These are phyloP conservation scores for Trichosporon inkin DNA, from an alignment of 1,284 basidiomycete species.

Conservation along the genomic window DNA sequence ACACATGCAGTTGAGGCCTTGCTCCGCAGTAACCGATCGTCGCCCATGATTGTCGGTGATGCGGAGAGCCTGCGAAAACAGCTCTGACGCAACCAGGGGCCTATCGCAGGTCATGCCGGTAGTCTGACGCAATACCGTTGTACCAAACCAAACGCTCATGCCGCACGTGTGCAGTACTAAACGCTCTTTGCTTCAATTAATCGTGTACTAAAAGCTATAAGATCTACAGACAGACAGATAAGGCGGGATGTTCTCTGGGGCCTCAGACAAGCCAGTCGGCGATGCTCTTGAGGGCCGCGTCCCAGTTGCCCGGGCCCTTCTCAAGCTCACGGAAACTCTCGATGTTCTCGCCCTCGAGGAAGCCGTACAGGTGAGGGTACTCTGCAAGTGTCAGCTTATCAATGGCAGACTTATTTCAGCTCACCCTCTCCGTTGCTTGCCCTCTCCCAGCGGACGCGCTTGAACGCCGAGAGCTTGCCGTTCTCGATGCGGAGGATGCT, in stretches of 20 bases:
- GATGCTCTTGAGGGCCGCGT: constrained; percentile 36
- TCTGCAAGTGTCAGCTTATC: constrained; percentile 3
- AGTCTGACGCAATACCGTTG: too few relatives aligned
- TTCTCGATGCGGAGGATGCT: constrained; percentile 55
- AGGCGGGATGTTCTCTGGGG: too few relatives aligned
- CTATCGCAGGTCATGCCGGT: too few relatives aligned
- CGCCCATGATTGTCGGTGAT: too few relatives aligned
- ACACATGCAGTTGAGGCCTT: too few relatives aligned
- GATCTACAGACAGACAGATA: neutral
- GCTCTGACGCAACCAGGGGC: too few relatives aligned
- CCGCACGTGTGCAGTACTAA: too few relatives aligned
- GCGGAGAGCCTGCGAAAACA: too few relatives aligned
- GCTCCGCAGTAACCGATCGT: too few relatives aligned
- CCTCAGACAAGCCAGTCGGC: constrained; percentile 19
- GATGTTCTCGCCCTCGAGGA: constrained; percentile 54
- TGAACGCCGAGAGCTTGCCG: constrained; percentile 36
- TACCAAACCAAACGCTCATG: too few relatives aligned
- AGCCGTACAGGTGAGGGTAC: constrained; percentile 53
- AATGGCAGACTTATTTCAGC: constrained; percentile 9
- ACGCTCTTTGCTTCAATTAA: too few relatives aligned
- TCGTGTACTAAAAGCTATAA: neutral
- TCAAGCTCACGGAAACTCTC: constrained; percentile 49
- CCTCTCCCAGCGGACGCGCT: constrained; percentile 38
- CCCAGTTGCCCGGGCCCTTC: constrained; percentile 43
- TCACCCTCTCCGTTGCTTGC: constrained; percentile 36